phyloP scores from a whole-genome alignment of 345 rosid genomes.

The Theobroma cacao region DNA sequence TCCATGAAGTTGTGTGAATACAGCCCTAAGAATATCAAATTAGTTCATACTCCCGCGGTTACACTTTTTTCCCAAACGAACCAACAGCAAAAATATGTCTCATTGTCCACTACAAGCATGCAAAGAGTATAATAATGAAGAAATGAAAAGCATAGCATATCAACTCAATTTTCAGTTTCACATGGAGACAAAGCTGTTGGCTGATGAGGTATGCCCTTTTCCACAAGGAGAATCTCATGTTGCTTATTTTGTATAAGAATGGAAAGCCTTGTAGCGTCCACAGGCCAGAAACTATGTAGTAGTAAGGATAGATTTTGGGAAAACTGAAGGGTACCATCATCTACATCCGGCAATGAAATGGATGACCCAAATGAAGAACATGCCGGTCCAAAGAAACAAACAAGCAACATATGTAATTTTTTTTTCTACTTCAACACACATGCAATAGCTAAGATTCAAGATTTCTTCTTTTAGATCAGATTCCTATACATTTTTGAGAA shows the following conservation, averaged over 20 bases:
- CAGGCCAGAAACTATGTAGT: slow-evolving; percentile 4
- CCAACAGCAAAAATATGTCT: slow-evolving; percentile 8
- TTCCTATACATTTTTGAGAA: slow-evolving; percentile 4
- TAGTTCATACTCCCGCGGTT: slow-evolving; percentile 8
- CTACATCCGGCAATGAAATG: background rate
- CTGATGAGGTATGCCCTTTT: slow-evolving; percentile 2
- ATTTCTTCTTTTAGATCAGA: slow-evolving; percentile 19
- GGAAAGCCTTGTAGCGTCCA: background rate
- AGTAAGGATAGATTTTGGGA: slow-evolving; percentile 10
- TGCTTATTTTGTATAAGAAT: slow-evolving; percentile 6
- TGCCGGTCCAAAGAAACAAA: slow-evolving; percentile 2
- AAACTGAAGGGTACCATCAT: slow-evolving; percentile 10
- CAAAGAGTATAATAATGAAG: slow-evolving; percentile 10
- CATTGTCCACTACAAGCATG: slow-evolving; percentile 5
- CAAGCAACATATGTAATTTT: slow-evolving; percentile 1
- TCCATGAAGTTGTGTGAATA: slow-evolving; percentile 43
- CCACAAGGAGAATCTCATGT: slow-evolving; percentile 5
- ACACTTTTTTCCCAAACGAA: slow-evolving; percentile 5
- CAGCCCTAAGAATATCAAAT: background rate
- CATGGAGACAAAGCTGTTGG: slow-evolving; percentile 2
- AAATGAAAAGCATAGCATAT: background rate
- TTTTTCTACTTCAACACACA: slow-evolving; percentile 18
- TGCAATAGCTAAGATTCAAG: slow-evolving; percentile 21
- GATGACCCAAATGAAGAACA: background rate
- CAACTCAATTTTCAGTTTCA: slow-evolving; percentile 4